Evolutionary conservation across 768 basidiomycete species (phyloP), one percentile per base, ranked within the genome.

Genomic region (Suillus placidus): DNA sequence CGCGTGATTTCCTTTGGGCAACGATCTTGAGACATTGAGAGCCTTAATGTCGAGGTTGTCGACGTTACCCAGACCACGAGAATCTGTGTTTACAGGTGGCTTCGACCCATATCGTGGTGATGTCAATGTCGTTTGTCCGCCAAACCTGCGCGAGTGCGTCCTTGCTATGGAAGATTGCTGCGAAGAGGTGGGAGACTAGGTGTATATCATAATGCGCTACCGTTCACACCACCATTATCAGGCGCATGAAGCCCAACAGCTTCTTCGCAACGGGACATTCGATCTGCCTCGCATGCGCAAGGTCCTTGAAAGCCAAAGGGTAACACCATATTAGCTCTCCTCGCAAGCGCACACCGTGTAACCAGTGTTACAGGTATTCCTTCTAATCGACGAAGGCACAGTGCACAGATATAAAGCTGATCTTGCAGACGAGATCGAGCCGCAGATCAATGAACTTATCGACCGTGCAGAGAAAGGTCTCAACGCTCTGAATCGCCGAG

Each of bases 141-240:
- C 87, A 0, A 87, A 87, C 75, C 80, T 93, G 20, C 83, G 83
- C 61, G 92, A 92, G 76, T 92, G 92, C 71, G 92, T 93, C 5
- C 79, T 84, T 69, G 88, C 89, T 0, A 87, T 93, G 84, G 89
- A 92, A 70, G 89, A 92, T 69, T 92, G 91, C 70, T 93, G 90
- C 71, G 88, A 92, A 73, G 89, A 92, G 86, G 89, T 87, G 65
- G 61, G 78, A 67, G 45, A 5, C 12, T 18, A 30, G 54, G 42
- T 47, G 14, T 45, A 14, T 51, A 34, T 20, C 26, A 52, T 42
- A 34, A 65, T 38, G 38, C 13, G 45, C 58, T 3, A 47, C 52
- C 3, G 60, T 60, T 51, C 56, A 67, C 56, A 69, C 55, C 54
- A 70, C 56, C 10, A 14, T 6, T 43, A 55, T 30, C 66, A 93